Base-by-base conservation (phyloP, 495 filamentous ascomycete species). In the Penicillium bovifimosum region DNA sequence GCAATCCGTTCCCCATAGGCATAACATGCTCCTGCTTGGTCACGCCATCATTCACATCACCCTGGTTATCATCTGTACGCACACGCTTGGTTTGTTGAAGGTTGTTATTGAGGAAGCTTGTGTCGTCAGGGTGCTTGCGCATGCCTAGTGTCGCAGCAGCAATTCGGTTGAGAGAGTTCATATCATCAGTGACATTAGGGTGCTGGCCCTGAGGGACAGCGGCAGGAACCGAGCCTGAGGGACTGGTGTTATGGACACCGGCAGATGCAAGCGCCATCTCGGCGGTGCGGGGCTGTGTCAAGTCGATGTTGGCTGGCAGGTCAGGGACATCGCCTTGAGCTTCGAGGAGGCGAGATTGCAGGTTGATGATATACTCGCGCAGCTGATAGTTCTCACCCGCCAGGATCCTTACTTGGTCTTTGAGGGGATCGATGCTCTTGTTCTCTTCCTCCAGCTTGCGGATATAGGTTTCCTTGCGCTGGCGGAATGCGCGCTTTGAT, bases 401-500 rank as follows among this genome's bases (percentile, higher is more conserved):
- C 17, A 96, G 74, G 41, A 77, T 70, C 61, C 95, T 90, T 61
- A 79, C 87, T 44, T 74, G 82, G 46, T 85, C 80, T 44, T 86
- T 84, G 65, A 92, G 79, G 14, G 74, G 71, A 36, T 81, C 79
- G 60, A 80, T 84, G 16, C 90, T 87, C 54, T 86, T 80, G 38
- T 95, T 88, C 67, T 96, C 87, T 58, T 91, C 87, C 67, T 97
- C 93, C 13, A 98, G 78, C 65, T 91, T 91, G 75, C 96, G 95
- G 67, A 98, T 98, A 67, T 97, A 96, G 29, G 85, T 87, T 72
- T 98, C 93, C 70, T 98, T 98, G 47, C 93, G 87, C 76, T 96
- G 91, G 20, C 93, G 88, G 71, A 98, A 98, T 17, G 93, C 93
- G 58, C 93, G 85, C 93, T 97, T 63, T 54, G 45, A 28, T 16